Evolutionary conservation across 2,329 filamentous ascomycete species (phyloP).

Genomic region (Apiospora malaysiana): DNA sequence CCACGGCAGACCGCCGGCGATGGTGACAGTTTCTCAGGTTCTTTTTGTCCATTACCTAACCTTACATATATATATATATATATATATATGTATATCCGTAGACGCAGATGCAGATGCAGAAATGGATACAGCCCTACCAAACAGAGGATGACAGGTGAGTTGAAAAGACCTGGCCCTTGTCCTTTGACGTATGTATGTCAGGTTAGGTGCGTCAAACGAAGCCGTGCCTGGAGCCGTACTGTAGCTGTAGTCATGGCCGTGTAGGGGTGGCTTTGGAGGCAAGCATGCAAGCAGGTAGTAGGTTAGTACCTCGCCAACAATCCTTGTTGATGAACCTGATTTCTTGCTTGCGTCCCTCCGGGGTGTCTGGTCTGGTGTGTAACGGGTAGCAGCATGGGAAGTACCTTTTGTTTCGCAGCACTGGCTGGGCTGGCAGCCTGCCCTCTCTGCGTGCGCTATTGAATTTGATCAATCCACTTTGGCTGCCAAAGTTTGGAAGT

Average conservation of each 20-base stretch:
- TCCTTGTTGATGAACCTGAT: background rate
- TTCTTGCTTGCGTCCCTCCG: background rate
- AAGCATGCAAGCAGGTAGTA: background rate
- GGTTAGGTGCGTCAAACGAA: background rate
- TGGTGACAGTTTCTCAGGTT: no score
- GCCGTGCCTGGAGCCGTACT: no score
- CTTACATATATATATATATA: no score
- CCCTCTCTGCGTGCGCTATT: background rate
- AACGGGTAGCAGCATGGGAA: background rate
- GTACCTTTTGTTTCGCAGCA: conserved; percentile 12
- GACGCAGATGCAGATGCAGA: background rate
- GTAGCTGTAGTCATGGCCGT: background rate
- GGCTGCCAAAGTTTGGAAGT: conserved; percentile 13
- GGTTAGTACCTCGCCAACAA: background rate
- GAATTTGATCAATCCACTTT: conserved; percentile 13
- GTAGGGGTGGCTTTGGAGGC: background rate
- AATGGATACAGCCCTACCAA: conserved; percentile 4
- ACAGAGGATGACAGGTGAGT: conserved; percentile 6
- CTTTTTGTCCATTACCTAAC: no score
- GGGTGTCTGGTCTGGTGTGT: background rate
- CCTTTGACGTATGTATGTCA: background rate
- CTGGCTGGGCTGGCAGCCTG: no score
- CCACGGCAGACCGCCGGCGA: background rate
- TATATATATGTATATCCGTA: no score
- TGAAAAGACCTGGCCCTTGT: background rate